These are phyloP conservation scores for Aspergillus sclerotiicarbonarius DNA, from an alignment of 495 filamentous ascomycete genomes.

Conservation along the genomic window DNA sequence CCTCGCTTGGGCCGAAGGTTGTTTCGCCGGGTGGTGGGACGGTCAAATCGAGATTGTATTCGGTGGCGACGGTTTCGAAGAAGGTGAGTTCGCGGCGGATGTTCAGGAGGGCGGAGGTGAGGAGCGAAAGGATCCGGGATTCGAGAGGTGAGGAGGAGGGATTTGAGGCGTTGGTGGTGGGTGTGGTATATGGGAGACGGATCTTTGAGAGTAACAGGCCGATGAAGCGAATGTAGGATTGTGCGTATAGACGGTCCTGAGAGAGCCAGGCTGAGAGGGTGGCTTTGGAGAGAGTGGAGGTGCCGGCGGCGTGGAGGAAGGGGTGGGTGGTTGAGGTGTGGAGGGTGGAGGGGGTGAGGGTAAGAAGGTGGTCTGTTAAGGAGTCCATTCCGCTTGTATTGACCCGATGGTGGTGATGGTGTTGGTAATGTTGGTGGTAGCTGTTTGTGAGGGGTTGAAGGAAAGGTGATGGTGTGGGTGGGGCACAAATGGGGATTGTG, in stretches of 20 bases:
- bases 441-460: background rate
- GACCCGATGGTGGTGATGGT: background rate
- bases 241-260: constrained; percentile 73
- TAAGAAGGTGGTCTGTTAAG: constrained; percentile 31
- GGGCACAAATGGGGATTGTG: background rate
- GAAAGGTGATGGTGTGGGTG: background rate
- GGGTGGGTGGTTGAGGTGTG: constrained; percentile 59
- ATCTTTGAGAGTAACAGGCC: constrained; percentile 64
- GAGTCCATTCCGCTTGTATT: constrained; percentile 20
- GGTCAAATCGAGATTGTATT: constrained; percentile 56
- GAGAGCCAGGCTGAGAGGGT: constrained; percentile 67
- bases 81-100: constrained; percentile 65
- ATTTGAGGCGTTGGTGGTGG: constrained; percentile 13
- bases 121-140: constrained; percentile 54
- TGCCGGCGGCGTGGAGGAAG: constrained; percentile 67
- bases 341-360: constrained; percentile 36
- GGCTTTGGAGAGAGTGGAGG: constrained; percentile 55
- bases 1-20: background rate
- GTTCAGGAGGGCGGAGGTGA: constrained; percentile 63
- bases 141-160: constrained; percentile 20
- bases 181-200: constrained; percentile 50
- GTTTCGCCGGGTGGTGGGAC: background rate
- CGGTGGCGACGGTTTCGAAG: constrained; percentile 62
- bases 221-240: constrained; percentile 68
- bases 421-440: background rate